Base-by-base conservation (phyloP, 177 flowering plant species). In the Vitis hybrid region DNA sequence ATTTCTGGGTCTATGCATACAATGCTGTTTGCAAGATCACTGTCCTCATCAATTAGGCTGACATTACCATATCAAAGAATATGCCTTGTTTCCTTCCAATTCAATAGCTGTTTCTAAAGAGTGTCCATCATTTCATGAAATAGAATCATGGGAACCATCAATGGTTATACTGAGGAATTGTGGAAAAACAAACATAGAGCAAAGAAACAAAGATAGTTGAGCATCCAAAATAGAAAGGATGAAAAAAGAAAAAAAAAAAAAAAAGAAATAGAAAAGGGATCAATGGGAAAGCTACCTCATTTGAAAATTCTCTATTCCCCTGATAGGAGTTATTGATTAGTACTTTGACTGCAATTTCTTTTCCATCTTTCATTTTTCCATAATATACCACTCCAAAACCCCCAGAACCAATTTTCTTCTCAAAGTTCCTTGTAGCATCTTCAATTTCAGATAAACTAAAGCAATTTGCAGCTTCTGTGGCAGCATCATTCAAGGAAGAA, bases 291-390 rank as follows among this genome's bases (percentile, higher is more conserved):
- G 2, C 15, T 81, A 88, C 99, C 96, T 95, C 99, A 81, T 95
- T 95, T 26, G 91, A 72, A 76, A 95, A 95, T 68, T 95, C 99
- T 51, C 90, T 80, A 79, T 90, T 93, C 67, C 99, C 98, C 75
- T 93, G 98, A 73, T 74, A 91, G 52, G 98, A 87, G 80, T 93
- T 85, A 71, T 82, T 91, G 19, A 85, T 86, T 18, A 93, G 78
- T 68, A 91, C 89, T 79, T 95, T 95, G 72, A 95, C 99, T 4
- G 99, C 99, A 78, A 95, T 89, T 83, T 95, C 99, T 67, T 80
- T 91, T 58, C 86, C 93, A 78, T 91, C 97, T 72, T 82, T 85
- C 80, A 89, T 51, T 85, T 80, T 89, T 66, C 99, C 99, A 78
- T 89, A 90, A 77, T 86, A 93, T 13, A 95, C 99, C 29, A 87